These are phyloP conservation scores for Amanita pseudoporphyria DNA, from an alignment of 768 basidiomycete genomes.

Conservation along the genomic window DNA sequence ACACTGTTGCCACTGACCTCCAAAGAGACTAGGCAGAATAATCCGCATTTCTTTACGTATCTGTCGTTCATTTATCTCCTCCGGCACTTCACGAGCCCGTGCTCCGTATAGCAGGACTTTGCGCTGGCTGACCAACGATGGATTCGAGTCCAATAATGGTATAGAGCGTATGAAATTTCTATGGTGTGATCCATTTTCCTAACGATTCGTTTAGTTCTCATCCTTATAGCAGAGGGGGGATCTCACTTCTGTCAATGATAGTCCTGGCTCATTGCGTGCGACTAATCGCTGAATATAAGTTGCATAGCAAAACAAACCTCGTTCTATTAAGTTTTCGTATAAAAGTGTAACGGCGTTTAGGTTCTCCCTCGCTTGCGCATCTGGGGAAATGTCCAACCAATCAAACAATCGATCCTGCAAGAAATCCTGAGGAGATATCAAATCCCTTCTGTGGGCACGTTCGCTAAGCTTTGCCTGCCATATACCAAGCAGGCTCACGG, in stretches of 20 bases:
- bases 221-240: neutral
- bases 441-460: constrained; percentile 53
- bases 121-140: constrained; percentile 57
- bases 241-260: constrained; percentile 45
- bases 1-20: constrained; percentile 28
- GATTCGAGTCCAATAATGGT: constrained; percentile 50
- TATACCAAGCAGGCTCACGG: constrained; percentile 53
- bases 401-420: constrained; percentile 74
- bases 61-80: constrained; percentile 59
- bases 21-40: constrained; percentile 59
- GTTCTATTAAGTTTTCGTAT: constrained; percentile 62
- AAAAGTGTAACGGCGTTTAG: constrained; percentile 54
- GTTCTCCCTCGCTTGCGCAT: constrained; percentile 46
- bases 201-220: constrained; percentile 8
- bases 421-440: constrained; percentile 48
- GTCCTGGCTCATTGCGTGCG: constrained; percentile 61
- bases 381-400: constrained; percentile 65
- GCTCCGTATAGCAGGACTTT: constrained; percentile 62
- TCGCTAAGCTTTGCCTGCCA: constrained; percentile 56
- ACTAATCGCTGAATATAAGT: constrained; percentile 75
- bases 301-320: constrained; percentile 64
- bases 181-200: constrained; percentile 52
- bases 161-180: constrained; percentile 63
- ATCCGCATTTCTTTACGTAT: constrained; percentile 62
- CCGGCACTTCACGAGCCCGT: constrained; percentile 58